phyloP scores from a whole-genome alignment of 2,329 filamentous ascomycete species.

The Aspergillus fumigatus region DNA sequence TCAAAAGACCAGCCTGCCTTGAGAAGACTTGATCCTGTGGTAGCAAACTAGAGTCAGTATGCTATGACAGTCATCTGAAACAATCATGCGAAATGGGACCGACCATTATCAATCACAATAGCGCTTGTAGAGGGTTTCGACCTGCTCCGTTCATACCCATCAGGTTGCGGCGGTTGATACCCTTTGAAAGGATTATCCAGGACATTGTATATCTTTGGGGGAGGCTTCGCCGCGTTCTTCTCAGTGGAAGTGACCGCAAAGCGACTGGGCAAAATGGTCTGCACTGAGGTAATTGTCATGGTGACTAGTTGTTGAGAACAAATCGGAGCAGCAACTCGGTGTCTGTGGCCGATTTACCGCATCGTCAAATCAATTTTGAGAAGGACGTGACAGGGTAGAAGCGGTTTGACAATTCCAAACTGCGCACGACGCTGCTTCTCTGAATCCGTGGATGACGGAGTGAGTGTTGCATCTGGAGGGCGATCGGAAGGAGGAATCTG shows the following conservation, averaged over 20 bases:
- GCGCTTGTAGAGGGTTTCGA: slow-evolving; percentile 59
- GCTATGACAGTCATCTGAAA: not conserved
- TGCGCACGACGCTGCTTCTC: not conserved
- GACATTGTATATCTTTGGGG: slow-evolving; percentile 51
- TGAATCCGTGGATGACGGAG: not conserved
- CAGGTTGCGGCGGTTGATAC: slow-evolving; percentile 53
- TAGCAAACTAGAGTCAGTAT: not conserved
- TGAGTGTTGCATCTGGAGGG: not conserved
- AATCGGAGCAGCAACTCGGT: slow-evolving; percentile 14
- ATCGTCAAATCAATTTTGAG: slow-evolving; percentile 14
- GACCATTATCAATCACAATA: slow-evolving; percentile 98
- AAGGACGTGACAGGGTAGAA: not conserved
- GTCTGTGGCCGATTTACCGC: slow-evolving; percentile 15
- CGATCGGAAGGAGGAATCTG: slow-evolving; percentile 4
- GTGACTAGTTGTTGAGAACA: slow-evolving; percentile 12
- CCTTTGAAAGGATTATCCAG: slow-evolving; percentile 60
- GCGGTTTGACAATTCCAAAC: not conserved
- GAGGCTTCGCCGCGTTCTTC: slow-evolving; percentile 50
- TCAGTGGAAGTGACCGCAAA: slow-evolving; percentile 39
- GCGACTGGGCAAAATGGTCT: slow-evolving; percentile 34
- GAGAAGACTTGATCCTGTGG: slow-evolving; percentile 75
- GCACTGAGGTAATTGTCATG: slow-evolving; percentile 44
- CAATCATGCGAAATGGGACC: slow-evolving; percentile 6
- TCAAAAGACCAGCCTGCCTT: slow-evolving; percentile 98
- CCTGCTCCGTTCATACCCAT: slow-evolving; percentile 68